These are phyloP conservation scores for Fraxinus floribunda DNA, from an alignment of 305 asterid species.

Conservation along the genomic window DNA sequence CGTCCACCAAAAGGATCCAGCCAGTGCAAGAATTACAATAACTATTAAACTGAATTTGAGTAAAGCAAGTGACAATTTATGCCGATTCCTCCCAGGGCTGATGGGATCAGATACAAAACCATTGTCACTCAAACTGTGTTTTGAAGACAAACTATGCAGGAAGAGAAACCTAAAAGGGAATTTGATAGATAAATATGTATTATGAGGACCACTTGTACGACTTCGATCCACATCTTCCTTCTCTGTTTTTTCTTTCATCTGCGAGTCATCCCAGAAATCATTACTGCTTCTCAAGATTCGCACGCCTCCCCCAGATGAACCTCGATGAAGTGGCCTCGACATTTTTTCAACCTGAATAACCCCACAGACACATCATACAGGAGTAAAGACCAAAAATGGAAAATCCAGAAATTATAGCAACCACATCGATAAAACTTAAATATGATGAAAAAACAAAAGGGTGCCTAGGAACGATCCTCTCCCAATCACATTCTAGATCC, in stretches of 20 bases:
- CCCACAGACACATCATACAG: conserved; percentile 30
- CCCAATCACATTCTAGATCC: conserved; percentile 26
- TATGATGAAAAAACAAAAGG: conserved; percentile 19
- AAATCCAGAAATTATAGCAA: conserved; percentile 14
- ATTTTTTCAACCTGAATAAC: conserved; percentile 38
- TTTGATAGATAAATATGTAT: conserved; percentile 41
- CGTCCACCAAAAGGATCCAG: conserved; percentile 95
- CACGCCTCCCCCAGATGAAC: conserved; percentile 62
- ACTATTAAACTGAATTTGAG: conserved; percentile 68
- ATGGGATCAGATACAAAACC: conserved; percentile 73
- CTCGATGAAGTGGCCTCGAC: conserved; percentile 85
- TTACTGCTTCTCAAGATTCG: conserved; percentile 48
- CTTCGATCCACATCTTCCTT: conserved; percentile 69
- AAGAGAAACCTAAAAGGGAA: conserved; percentile 57
- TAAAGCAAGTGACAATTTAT: conserved; percentile 48
- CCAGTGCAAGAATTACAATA: conserved; percentile 76
- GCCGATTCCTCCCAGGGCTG: conserved; percentile 64
- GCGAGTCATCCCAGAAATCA: conserved; percentile 73
- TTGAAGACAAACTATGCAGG: conserved; percentile 54
- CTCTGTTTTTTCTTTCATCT: conserved; percentile 73
- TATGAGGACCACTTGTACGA: conserved; percentile 43
- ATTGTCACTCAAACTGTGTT: conserved; percentile 56
- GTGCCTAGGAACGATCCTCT: conserved; percentile 24
- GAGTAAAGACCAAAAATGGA: conserved; percentile 20
- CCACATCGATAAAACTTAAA: conserved; percentile 1